Conservation (phyloP, 306 rosid genomes). For the Boehmeria nivea region DNA sequence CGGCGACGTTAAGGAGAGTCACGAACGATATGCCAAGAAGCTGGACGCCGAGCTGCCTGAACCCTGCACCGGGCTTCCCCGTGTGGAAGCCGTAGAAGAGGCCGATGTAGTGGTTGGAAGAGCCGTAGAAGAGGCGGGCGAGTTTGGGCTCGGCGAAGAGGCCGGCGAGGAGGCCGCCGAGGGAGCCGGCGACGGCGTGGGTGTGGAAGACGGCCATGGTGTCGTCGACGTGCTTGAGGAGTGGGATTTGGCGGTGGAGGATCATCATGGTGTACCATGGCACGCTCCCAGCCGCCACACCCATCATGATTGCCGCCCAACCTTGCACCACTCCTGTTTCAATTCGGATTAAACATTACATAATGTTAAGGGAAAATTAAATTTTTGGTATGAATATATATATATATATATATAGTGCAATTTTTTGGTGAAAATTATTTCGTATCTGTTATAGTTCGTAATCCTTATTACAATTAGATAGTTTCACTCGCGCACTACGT, state of each 20-base stretch:
- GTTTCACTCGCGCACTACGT: too few species aligned
- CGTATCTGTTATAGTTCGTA: too few species aligned
- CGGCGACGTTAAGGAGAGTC: constrained; percentile 13
- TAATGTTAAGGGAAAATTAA: too few species aligned
- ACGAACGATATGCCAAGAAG: constrained; percentile 40
- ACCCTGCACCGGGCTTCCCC: constrained; percentile 9
- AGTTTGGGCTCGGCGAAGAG: constrained; percentile 38
- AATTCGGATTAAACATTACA: too few species aligned
- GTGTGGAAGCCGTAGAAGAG: constrained; percentile 24
- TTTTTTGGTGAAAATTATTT: too few species aligned
- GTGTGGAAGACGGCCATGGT: constrained; percentile 50
- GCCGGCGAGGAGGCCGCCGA: constrained; percentile 47
- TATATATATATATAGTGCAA: too few species aligned
- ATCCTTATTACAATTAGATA: too few species aligned
- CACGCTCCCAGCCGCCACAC: constrained; percentile 43
- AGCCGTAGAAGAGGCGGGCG: constrained; percentile 24
- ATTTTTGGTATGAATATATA: too few species aligned
- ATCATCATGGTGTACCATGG: constrained; percentile 63
- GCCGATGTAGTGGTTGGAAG: constrained; percentile 24
- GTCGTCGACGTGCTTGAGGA: constrained; percentile 39
- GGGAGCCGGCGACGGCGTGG: constrained; percentile 43
- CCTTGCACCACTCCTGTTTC: constrained; percentile 52
- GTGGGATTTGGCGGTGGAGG: constrained; percentile 29
- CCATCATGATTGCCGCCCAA: constrained; percentile 50
- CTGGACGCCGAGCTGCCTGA: constrained; percentile 42